Evolutionary conservation across 108 stramenopile species (phyloP).

Genomic region (Cyclostephanos tholiformis): DNA sequence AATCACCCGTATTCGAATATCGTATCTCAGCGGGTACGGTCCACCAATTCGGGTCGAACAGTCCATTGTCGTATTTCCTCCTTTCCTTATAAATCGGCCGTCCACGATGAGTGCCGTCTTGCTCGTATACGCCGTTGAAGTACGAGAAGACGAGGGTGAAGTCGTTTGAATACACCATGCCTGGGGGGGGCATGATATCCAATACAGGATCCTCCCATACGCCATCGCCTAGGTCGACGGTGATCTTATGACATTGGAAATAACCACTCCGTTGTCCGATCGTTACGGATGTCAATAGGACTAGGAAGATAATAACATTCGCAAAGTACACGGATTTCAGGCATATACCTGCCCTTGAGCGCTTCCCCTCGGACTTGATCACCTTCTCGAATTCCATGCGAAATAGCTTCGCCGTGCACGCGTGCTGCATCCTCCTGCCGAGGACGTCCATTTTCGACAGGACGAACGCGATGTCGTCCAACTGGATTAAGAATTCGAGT

Average conservation of each 20-base stretch:
- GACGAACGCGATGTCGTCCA: not conserved
- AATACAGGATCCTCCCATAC: not conserved
- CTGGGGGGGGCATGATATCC: not conserved
- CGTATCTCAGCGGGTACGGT: not conserved
- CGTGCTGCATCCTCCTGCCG: not conserved
- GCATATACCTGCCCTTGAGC: not conserved
- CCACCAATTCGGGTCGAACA: not conserved
- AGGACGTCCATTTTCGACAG: constrained; percentile 1
- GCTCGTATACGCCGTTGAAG: constrained; percentile 1
- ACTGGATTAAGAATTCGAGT: not conserved
- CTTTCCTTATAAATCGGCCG: constrained; percentile 1
- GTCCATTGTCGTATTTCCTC: not conserved
- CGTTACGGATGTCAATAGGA: not conserved
- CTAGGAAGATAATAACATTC: not conserved
- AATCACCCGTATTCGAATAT: not conserved
- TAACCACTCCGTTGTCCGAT: not conserved
- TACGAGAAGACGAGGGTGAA: constrained; percentile 7
- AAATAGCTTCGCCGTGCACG: not conserved
- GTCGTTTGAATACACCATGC: not conserved
- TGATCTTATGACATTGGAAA: not conserved
- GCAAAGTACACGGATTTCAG: not conserved
- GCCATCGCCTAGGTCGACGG: not conserved
- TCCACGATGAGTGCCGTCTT: not conserved
- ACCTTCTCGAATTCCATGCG: not conserved
- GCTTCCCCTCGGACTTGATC: not conserved